Conservation (phyloP, 2,329 filamentous ascomycete species). For the Camillea tinctor region DNA sequence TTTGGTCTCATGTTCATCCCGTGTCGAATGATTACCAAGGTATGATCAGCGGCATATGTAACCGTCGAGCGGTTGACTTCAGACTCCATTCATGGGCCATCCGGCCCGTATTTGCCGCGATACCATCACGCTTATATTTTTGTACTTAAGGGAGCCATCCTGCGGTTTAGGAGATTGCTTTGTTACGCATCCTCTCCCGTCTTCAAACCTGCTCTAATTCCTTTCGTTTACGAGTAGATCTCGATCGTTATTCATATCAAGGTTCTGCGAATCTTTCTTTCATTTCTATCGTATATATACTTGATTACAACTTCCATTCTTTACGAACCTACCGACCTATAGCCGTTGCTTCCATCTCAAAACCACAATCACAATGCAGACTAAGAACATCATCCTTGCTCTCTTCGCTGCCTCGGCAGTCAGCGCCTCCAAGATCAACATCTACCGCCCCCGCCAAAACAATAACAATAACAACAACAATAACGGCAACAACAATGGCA, state of each 20-base stretch:
- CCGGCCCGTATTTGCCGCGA: background rate
- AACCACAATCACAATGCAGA: conserved; percentile 19
- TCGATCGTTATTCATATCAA: conserved; percentile 4
- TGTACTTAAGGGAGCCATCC: background rate
- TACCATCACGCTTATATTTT: background rate
- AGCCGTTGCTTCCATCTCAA: too few species aligned
- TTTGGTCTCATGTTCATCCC: conserved; percentile 7
- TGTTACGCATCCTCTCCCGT: background rate
- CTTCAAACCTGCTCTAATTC: background rate
- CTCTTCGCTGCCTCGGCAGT: conserved; percentile 15
- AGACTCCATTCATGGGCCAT: background rate
- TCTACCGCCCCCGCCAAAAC: conserved; percentile 13
- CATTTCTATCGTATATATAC: conserved; percentile 16
- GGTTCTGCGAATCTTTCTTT: conserved; percentile 22
- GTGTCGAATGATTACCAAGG: conserved; percentile 1
- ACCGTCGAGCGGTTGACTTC: background rate
- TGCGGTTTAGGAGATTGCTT: background rate
- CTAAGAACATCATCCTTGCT: conserved; percentile 18
- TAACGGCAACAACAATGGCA: conserved; percentile 18
- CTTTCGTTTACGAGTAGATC: conserved; percentile 21
- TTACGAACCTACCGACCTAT: background rate
- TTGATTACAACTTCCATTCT: conserved; percentile 1
- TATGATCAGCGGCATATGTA: conserved; percentile 4
- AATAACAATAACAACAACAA: conserved; percentile 17
- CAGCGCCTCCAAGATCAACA: conserved; percentile 10